Percentiles rank a stretch among this genome's conserved stretches.
Evolutionary conservation across 371 early-diverging fungal species (phyloP).

Genomic region (Mortierella sp.): DNA sequence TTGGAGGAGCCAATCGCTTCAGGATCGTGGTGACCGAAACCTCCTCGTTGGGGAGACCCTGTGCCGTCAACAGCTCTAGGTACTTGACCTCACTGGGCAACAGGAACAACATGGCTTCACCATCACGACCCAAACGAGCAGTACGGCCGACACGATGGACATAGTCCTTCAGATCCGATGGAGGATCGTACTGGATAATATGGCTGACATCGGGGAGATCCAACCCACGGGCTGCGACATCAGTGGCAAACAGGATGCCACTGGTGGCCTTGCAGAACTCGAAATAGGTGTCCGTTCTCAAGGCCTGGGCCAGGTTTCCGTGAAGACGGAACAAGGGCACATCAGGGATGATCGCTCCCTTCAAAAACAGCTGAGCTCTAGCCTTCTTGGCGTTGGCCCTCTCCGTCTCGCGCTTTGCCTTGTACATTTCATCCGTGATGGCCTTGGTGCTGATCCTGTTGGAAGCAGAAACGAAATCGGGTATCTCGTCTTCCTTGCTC

Average conservation of each 20-base stretch:
- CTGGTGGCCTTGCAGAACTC: constrained; percentile 75
- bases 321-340: constrained; percentile 87
- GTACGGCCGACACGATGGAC: constrained; percentile 99
- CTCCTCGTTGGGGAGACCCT: constrained; percentile 70
- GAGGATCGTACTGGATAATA: constrained; percentile 99
- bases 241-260: constrained; percentile 95
- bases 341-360: constrained; percentile 67
- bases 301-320: constrained; percentile 87
- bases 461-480: constrained; percentile 40
- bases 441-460: constrained; percentile 52
- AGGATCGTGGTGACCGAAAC: constrained; percentile 66
- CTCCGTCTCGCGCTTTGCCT: constrained; percentile 50
- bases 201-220: constrained; percentile 95
- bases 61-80: constrained; percentile 78
- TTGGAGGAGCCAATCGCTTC: constrained; percentile 59
- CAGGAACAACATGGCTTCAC: constrained; percentile 87
- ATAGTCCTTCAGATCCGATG: constrained; percentile 92
- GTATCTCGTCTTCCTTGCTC: constrained; percentile 50
- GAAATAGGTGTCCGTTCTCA: constrained; percentile 80
- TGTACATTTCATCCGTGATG: constrained; percentile 40
- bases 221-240: constrained; percentile 98
- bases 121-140: constrained; percentile 93
- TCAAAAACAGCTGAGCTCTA: constrained; percentile 53
- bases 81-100: constrained; percentile 93
- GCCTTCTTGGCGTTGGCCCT: constrained; percentile 50